Conservation (phyloP, 2,329 filamentous ascomycete species). For the Harringtonia lauricola region DNA sequence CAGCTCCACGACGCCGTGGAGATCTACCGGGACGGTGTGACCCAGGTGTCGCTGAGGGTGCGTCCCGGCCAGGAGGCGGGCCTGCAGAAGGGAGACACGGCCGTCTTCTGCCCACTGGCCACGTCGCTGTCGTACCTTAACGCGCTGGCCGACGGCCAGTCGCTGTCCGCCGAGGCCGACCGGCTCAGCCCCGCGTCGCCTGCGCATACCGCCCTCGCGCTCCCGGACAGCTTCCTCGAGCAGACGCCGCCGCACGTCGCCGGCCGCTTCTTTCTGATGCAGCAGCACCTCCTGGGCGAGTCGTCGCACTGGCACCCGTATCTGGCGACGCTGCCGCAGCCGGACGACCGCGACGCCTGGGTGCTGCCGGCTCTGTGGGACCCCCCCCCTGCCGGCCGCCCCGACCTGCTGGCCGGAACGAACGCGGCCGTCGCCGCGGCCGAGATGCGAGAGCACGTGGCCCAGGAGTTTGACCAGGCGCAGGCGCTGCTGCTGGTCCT, state of each 20-base stretch:
- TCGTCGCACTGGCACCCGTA: conserved; percentile 60
- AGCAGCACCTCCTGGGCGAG: conserved; percentile 48
- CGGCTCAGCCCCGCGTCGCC: conserved; percentile 2
- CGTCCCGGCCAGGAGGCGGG: conserved; percentile 10
- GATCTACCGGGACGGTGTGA: conserved; percentile 37
- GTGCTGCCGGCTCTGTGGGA: conserved; percentile 54
- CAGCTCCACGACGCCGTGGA: conserved; percentile 39
- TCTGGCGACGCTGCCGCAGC: conserved; percentile 52
- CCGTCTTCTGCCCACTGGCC: conserved; percentile 41
- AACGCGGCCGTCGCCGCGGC: conserved; percentile 37
- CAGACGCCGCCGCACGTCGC: conserved; percentile 45
- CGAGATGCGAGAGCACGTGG: conserved; percentile 35
- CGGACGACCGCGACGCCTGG: conserved; percentile 37
- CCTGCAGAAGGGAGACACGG: conserved; percentile 25
- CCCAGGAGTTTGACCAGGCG: conserved; percentile 33
- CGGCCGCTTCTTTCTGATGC: conserved; percentile 57
- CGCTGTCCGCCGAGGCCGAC: conserved; percentile 10
- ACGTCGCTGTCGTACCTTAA: conserved; percentile 50
- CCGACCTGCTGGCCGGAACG: conserved; percentile 39
- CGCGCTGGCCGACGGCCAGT: conserved; percentile 27
- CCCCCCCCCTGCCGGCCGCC: conserved; percentile 16
- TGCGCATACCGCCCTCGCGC: conserved; percentile 14
- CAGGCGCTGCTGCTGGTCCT: conserved; percentile 23
- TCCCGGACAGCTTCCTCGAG: conserved; percentile 39
- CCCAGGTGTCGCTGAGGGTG: conserved; percentile 44